Evolutionary conservation across 768 basidiomycete species (phyloP), one percentile per base, ranked within the genome.

Genomic region (Dentipellis fragilis): DNA sequence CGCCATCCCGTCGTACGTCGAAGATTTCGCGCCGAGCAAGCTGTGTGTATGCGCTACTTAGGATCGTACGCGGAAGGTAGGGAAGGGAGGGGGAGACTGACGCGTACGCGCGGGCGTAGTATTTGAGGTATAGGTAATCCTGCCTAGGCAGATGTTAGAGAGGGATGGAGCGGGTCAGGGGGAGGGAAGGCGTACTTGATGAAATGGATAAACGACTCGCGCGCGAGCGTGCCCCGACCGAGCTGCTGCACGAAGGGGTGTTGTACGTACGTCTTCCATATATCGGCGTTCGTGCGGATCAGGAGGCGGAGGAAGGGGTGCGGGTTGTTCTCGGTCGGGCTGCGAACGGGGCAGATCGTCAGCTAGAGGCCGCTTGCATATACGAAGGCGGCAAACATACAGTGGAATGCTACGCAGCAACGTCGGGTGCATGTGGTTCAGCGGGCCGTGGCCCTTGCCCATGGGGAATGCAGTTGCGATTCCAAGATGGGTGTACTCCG

Each of bases 101-200:
- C 85, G 77, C 82, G 55, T 91, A 83, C n/a, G 86, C 86, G 19
- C 91, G 79, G 1, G 87, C 82, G 63, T 94, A 94, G 68, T 93
- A 92, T 61, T 81, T 85, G 48, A 89, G 73, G 67, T 87, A 91
- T 42, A 78, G 75, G 64, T 91, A 90, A 64, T 92, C 90, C 61
- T 93, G 91, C 61, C 87, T 89, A 51, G 2, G 50, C 10, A 23
- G 21, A 29, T 39, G 53, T 4, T 52, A 19, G 12, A 5, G 21
- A 23, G 16, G 9, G 3, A 1, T 54, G 3, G 22, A 11, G 14
- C 21, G 0, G 35, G 22, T n/a, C n/a, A 34, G 37, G 46, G 11
- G 14, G 4, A 22, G 17, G 29, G 42, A 4, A 16, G 6, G 60
- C 81, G 51, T 55, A 90, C 89, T 84, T 86, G 69, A 95, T 84